Evolutionary conservation across 805 yeast species (phyloP).

Genomic region (Candida dajiaensis): DNA sequence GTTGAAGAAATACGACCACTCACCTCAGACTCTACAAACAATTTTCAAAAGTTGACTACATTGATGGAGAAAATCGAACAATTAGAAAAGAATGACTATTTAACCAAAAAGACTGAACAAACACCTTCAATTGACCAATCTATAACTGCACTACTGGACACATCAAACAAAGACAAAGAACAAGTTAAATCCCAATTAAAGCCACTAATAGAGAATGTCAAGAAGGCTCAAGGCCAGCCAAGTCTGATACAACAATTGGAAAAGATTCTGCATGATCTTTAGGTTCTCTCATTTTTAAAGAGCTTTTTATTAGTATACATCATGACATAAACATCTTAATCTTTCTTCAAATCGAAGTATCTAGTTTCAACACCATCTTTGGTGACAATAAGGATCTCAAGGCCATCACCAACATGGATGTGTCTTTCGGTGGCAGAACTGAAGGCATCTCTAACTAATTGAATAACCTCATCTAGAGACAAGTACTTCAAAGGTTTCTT

Average conservation of each 20-base stretch:
- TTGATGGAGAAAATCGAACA: constrained; percentile 20
- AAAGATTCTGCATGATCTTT: background rate
- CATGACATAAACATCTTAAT: constrained; percentile 34
- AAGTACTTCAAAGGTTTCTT: constrained; percentile 60
- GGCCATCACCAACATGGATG: constrained; percentile 95
- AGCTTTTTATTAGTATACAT: background rate
- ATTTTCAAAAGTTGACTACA: constrained; percentile 8
- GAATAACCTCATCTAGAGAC: constrained; percentile 76
- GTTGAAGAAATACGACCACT: background rate
- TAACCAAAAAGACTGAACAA: background rate
- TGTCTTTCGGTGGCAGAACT: constrained; percentile 97
- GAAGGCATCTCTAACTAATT: constrained; percentile 89
- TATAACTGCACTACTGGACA: background rate
- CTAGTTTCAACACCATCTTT: constrained; percentile 88
- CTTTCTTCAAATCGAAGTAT: constrained; percentile 82
- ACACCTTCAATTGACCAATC: background rate
- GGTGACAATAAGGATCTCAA: constrained; percentile 85
- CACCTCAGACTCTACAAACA: background rate
- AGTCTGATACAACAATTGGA: constrained; percentile 5
- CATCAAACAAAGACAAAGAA: background rate
- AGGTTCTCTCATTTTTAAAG: background rate
- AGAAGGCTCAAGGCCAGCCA: constrained; percentile 2
- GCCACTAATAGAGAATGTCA: constrained; percentile 8
- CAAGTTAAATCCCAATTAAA: constrained; percentile 2
- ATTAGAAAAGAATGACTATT: constrained; percentile 10